Conservation (phyloP, 164 flowering plant genomes). For the Nymphaea colorata region DNA sequence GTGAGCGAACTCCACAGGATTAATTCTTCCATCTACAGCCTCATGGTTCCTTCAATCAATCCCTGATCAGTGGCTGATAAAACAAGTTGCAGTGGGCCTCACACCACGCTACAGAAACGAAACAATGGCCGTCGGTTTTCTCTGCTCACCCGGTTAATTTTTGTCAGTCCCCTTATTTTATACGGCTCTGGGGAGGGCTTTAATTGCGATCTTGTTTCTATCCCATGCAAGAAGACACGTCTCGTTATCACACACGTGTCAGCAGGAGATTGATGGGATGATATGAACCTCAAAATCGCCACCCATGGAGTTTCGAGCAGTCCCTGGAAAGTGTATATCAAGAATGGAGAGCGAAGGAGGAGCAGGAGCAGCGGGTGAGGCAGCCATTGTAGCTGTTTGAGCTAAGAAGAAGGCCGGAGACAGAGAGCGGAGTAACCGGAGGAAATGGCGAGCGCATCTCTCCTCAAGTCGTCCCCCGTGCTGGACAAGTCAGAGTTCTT, state of each 20-base stretch:
- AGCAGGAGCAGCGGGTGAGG: background rate
- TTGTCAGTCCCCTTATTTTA: too few species aligned
- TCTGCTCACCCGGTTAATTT: too few species aligned
- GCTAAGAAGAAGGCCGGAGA: background rate
- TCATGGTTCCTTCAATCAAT: too few species aligned
- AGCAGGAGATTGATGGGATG: background rate
- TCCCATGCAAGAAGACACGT: background rate
- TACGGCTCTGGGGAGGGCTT: too few species aligned
- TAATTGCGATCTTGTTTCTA: too few species aligned
- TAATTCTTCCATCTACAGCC: too few species aligned
- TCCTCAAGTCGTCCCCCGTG: slow-evolving; percentile 23
- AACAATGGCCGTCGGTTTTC: too few species aligned
- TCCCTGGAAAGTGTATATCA: background rate
- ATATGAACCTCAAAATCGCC: background rate
- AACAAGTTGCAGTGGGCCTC: too few species aligned
- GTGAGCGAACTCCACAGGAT: too few species aligned
- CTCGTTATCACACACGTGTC: background rate
- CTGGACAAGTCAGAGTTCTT: slow-evolving; percentile 20
- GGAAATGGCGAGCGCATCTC: slow-evolving; percentile 23
- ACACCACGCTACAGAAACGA: too few species aligned
- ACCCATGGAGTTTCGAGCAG: background rate
- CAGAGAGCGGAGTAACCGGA: background rate
- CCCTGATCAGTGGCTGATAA: too few species aligned
- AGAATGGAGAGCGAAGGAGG: background rate
- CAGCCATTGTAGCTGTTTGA: background rate